A percentile compares a stretch with the other conserved stretches of the same genome.
These are phyloP conservation scores for Drechmeria coniospora DNA, from an alignment of 2,329 filamentous ascomycete species.

Conservation along the genomic window DNA sequence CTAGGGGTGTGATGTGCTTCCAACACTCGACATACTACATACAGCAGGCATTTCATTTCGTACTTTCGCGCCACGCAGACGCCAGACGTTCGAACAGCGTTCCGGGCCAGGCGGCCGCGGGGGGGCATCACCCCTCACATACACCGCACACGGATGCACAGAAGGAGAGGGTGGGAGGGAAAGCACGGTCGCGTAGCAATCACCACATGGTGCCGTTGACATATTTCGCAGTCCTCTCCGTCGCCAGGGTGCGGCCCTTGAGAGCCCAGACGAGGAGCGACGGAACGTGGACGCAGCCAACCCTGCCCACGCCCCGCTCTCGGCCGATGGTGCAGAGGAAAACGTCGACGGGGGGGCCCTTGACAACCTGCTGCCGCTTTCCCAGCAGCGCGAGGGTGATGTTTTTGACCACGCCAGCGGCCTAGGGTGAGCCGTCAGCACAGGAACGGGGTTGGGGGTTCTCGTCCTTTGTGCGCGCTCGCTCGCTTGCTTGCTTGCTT, in stretches of 20 bases:
- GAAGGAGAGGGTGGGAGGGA: too few relatives aligned
- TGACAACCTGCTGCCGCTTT: conserved; percentile 27
- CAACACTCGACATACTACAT: too few relatives aligned
- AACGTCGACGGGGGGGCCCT: conserved; percentile 31
- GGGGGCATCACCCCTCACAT: too few relatives aligned
- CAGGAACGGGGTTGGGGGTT: too few relatives aligned
- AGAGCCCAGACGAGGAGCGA: conserved; percentile 33
- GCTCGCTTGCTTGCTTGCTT: too few relatives aligned
- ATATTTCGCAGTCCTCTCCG: conserved; percentile 28
- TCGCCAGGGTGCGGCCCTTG: conserved; percentile 35
- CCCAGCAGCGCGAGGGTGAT: conserved; percentile 30
- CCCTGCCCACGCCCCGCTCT: conserved; percentile 31
- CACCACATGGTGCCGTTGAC: conserved; percentile 33
- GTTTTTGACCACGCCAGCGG: conserved; percentile 36
- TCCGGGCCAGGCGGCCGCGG: too few relatives aligned
- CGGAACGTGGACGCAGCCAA: conserved; percentile 31
- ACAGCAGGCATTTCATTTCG: too few relatives aligned
- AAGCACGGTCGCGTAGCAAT: too few relatives aligned
- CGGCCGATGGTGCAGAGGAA: conserved; percentile 33
- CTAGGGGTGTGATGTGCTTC: conserved; percentile 15
- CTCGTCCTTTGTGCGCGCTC: too few relatives aligned
- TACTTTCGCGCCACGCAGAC: too few relatives aligned
- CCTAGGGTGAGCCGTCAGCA: conserved; percentile 12
- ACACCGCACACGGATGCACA: too few relatives aligned
- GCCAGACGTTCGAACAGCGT: too few relatives aligned